Base-by-base conservation (phyloP, 495 filamentous ascomycete species). In the Gamarada debralockiae region DNA sequence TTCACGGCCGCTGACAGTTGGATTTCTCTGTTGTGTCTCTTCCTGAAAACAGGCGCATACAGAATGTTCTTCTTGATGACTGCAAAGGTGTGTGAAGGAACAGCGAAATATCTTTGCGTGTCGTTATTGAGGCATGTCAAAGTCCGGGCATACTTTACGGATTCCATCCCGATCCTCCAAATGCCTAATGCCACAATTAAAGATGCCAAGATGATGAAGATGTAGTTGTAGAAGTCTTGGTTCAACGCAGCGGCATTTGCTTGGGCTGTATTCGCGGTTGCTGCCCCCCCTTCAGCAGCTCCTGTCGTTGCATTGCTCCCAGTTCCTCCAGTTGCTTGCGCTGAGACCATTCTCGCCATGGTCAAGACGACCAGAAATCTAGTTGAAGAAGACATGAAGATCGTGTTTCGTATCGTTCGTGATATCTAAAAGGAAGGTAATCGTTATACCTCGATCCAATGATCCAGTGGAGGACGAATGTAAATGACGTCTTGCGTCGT, bases 21-120 rank as follows among this genome's bases (percentile, higher is more conserved):
- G 56, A 97, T 77, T 65, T 95, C 89, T 24, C 85, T 77, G 59
- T 97, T 96, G 67, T 97, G 93, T 59, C 92, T 76, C 61, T 92
- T 90, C 23, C 75, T 78, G 57, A 86, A 82, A 20, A 97, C 67
- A 17, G 93, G 93, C 3, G 93, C 80, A 61, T 92, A 92, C 1
- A 93, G 69, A 2, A 97, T 41, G 58, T 93, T 78, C 54, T 84
- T 86, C 76, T 97, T 96, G 46, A 95, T 67, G 72, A 77, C 64
- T 76, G 80, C 84, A 77, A 86, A 73, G 42, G 73, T 67, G 12
- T 55, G 51, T 10, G 72, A 71, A 2, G 76, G 65, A 3, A 57
- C 61, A 7, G 73, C 68, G 50, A 78, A 85, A 60, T 76, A 86
- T 57, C 58, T 64, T 61, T 71, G 88, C 65, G 64, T 81, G 64